These are phyloP conservation scores for Phytophthora hibernalis DNA, from an alignment of 352 stramenopile genomes.

Conservation along the genomic window DNA sequence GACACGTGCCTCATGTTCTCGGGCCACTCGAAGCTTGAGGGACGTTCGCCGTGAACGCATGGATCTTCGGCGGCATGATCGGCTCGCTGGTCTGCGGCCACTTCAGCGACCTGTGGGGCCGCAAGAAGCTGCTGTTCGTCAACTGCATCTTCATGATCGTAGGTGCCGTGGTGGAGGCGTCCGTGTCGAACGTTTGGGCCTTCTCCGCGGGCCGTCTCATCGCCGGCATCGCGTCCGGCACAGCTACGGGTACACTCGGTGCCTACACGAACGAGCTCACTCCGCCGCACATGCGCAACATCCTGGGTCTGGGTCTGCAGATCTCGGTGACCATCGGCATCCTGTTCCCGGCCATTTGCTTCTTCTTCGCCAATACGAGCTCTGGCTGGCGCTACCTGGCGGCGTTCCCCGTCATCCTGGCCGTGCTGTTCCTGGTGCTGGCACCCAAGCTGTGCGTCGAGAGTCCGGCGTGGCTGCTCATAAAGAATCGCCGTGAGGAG, in stretches of 20 bases:
- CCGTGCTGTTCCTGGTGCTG: conserved; percentile 44
- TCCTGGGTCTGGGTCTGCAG: conserved; percentile 32
- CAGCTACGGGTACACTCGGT: conserved; percentile 2
- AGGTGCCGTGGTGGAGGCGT: conserved; percentile 27
- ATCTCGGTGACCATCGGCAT: conserved; percentile 29
- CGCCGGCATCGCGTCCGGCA: conserved; percentile 10
- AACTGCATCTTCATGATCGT: conserved; percentile 39
- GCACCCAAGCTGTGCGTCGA: conserved; percentile 49
- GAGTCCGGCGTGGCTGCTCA: conserved; percentile 43
- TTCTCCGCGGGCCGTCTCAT: conserved; percentile 17
- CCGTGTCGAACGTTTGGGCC: conserved; percentile 16
- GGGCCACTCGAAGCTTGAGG: conserved; percentile 16
- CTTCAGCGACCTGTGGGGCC: conserved; percentile 30
- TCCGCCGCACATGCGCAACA: conserved; percentile 16
- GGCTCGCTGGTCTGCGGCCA: conserved; percentile 44
- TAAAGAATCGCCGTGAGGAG: conserved; percentile 14
- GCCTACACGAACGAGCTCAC: conserved; percentile 18
- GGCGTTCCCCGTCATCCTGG: conserved; percentile 38
- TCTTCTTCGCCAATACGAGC: conserved; percentile 18
- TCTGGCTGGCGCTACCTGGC: conserved; percentile 23
- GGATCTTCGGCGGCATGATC: conserved; percentile 59
- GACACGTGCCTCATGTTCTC: conserved; percentile 17
- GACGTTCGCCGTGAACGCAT: conserved; percentile 32
- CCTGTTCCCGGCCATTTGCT: conserved; percentile 17
- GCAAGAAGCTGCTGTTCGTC: conserved; percentile 28